These are phyloP conservation scores for Oropetium thomaeum DNA, from an alignment of 176 grass and related monocot species.

Conservation along the genomic window DNA sequence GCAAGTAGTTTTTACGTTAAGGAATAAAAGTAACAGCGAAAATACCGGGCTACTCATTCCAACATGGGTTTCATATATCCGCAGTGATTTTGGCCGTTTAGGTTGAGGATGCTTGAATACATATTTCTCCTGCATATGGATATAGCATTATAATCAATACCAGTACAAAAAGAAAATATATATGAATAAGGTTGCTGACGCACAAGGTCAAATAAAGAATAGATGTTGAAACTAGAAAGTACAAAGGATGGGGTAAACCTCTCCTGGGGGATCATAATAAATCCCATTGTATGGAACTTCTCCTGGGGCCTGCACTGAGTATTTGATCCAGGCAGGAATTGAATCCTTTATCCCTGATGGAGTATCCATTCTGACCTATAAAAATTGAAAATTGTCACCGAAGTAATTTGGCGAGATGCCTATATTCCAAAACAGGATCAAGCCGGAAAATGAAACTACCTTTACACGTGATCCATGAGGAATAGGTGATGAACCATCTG, in stretches of 20 bases:
- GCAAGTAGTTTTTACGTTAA: slow-evolving; percentile 1
- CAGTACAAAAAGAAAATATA: background rate
- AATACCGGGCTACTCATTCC: slow-evolving; percentile 97
- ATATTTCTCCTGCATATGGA: slow-evolving; percentile 79
- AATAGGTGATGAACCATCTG: slow-evolving; percentile 80
- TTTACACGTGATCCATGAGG: slow-evolving; percentile 85
- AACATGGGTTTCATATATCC: slow-evolving; percentile 98
- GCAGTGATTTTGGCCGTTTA: slow-evolving; percentile 84
- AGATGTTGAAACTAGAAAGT: background rate
- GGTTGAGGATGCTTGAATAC: slow-evolving; percentile 87
- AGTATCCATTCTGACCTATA: slow-evolving; percentile 91
- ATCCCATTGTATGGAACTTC: slow-evolving; percentile 94
- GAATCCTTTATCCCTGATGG: slow-evolving; percentile 93
- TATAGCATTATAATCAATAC: slow-evolving; percentile 17
- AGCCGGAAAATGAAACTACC: slow-evolving; percentile 45
- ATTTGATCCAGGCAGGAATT: slow-evolving; percentile 98
- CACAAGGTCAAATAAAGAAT: slow-evolving; percentile 5
- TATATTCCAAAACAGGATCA: background rate
- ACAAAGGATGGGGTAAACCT: slow-evolving; percentile 36
- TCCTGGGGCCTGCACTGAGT: slow-evolving; percentile 71
- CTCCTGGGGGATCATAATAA: slow-evolving; percentile 94
- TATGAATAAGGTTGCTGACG: slow-evolving; percentile 4
- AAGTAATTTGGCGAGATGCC: slow-evolving; percentile 22
- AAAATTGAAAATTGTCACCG: background rate
- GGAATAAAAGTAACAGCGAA: slow-evolving; percentile 25